A percentile compares a stretch with the other conserved stretches of the same genome.
phyloP scores from a whole-genome alignment of 164 flowering plant species.

The Warburgia ugandensis region DNA sequence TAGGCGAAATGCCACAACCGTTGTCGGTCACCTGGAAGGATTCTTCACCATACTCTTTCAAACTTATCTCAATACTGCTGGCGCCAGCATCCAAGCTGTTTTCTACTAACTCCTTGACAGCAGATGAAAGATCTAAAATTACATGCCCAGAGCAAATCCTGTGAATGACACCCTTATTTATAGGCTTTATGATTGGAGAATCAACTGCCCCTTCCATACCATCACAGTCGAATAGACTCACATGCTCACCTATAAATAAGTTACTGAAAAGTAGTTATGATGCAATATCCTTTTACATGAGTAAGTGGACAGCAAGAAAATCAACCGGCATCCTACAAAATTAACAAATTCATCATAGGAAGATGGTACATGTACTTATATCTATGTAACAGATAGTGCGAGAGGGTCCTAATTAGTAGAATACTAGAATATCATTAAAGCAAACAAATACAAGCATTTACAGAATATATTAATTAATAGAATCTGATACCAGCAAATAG shows the following conservation, averaged over 20 bases:
- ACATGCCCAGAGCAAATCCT: slow-evolving; percentile 92
- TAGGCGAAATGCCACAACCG: slow-evolving; percentile 85
- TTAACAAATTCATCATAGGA: no score
- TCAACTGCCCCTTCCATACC: slow-evolving; percentile 23
- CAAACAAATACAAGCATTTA: no score
- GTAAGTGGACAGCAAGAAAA: no score
- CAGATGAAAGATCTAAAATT: slow-evolving; percentile 87
- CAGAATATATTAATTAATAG: no score
- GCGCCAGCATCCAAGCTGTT: slow-evolving; percentile 99
- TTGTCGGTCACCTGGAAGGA: slow-evolving; percentile 83
- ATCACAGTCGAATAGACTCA: slow-evolving; percentile 7
- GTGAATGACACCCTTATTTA: slow-evolving; percentile 68
- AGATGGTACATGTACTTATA: no score
- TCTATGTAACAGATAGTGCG: no score
- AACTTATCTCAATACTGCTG: slow-evolving; percentile 60
- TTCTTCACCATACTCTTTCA: slow-evolving; percentile 73
- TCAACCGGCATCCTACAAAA: no score
- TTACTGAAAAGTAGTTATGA: no score
- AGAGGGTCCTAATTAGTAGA: no score
- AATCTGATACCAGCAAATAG: no score
- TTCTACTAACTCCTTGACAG: slow-evolving; percentile 96
- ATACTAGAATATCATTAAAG: no score
- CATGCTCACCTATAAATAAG: slow-evolving; percentile 5
- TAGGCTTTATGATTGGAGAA: slow-evolving; percentile 48
- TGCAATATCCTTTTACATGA: no score